Percentiles rank a stretch among this genome's conserved stretches.
phyloP scores from a whole-genome alignment of 2,329 filamentous ascomycete species.

The Fusarium sp. region DNA sequence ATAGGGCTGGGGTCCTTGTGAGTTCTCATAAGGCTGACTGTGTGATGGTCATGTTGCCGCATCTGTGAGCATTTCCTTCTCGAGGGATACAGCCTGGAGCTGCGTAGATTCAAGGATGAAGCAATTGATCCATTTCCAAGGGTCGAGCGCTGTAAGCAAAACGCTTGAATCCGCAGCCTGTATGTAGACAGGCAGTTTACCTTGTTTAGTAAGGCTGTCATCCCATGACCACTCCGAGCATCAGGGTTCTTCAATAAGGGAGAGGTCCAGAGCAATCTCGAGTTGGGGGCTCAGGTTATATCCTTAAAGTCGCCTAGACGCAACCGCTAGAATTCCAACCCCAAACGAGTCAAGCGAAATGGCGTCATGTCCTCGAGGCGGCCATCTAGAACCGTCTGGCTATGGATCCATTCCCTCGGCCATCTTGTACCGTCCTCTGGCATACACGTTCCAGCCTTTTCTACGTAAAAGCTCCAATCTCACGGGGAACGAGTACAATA shows the following conservation, averaged over 20 bases:
- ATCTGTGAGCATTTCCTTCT: background rate
- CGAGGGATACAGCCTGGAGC: background rate
- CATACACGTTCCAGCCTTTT: background rate
- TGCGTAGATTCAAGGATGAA: background rate
- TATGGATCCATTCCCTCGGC: background rate
- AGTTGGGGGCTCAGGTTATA: background rate
- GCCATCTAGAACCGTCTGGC: background rate
- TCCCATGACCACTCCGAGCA: background rate
- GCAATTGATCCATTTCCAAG: background rate
- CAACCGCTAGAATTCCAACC: background rate
- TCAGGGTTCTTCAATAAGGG: background rate
- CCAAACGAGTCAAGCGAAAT: conserved; percentile 1
- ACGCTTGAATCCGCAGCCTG: background rate
- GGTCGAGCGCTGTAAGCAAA: background rate
- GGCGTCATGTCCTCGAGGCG: conserved; percentile 2
- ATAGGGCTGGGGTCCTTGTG: background rate
- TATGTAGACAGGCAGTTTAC: background rate
- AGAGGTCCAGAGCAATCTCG: background rate
- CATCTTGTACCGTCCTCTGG: background rate
- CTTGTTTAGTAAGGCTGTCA: background rate
- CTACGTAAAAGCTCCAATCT: background rate
- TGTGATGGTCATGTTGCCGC: background rate
- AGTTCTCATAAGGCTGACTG: background rate
- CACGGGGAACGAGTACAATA: background rate
- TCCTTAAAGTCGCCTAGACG: background rate